Evolutionary conservation across 225 moss, liverwort and hornwort species (phyloP).

Genomic region (Rhytidiadelphus loreus): DNA sequence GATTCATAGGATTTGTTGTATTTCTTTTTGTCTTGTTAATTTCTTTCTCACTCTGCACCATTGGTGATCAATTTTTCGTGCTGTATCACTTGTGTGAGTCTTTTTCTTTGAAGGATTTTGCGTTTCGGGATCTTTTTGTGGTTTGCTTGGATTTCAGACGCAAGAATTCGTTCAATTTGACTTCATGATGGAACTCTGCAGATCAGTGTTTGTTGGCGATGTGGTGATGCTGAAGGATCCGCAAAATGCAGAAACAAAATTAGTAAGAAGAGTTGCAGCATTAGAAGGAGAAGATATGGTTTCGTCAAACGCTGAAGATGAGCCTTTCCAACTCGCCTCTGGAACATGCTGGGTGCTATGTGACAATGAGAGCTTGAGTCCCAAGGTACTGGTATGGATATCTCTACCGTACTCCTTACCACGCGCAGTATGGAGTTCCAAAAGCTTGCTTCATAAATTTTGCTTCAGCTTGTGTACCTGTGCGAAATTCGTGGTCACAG

Average conservation of each 20-base stretch:
- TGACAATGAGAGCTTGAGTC: constrained; percentile 68
- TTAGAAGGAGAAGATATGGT: constrained; percentile 91
- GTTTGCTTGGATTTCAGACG: not conserved
- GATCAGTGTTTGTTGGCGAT: constrained; percentile 91
- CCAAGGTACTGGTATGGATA: constrained; percentile 61
- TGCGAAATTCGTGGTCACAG: not conserved
- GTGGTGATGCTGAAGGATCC: constrained; percentile 95
- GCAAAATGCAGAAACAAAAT: constrained; percentile 47
- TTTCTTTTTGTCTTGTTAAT: not conserved
- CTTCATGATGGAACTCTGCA: constrained; percentile 5
- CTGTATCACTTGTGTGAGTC: not conserved
- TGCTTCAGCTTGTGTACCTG: not conserved
- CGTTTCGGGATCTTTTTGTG: not conserved
- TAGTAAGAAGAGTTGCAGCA: constrained; percentile 82
- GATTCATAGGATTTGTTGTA: not conserved
- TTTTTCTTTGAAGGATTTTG: not conserved
- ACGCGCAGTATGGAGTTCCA: not conserved
- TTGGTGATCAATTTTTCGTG: not conserved
- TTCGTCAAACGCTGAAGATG: constrained; percentile 52
- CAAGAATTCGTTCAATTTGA: not conserved
- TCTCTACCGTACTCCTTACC: constrained; percentile 4
- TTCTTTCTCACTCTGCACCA: not conserved
- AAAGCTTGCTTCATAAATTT: not conserved
- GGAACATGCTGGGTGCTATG: constrained; percentile 95
- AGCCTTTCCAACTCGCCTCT: constrained; percentile 52